Evolutionary conservation across 1,139 yeast genomes (phyloP).

Genomic region (Yamadazyma conglobata): DNA sequence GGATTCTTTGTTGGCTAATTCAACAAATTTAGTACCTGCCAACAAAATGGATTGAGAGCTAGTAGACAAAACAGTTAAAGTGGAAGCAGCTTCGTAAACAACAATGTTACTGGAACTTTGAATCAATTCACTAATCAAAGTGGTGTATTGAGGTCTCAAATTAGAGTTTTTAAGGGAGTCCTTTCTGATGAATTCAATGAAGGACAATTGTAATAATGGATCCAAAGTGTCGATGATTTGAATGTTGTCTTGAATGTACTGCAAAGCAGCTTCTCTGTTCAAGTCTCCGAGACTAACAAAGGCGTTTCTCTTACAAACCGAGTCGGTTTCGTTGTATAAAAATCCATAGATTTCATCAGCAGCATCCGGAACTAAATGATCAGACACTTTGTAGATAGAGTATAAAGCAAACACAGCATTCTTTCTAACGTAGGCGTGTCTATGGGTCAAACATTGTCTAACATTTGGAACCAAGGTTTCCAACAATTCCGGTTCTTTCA

Average conservation of each 20-base stretch:
- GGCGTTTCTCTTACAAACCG: constrained; percentile 94
- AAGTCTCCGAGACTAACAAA: constrained; percentile 82
- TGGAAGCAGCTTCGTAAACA: constrained; percentile 86
- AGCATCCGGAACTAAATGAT: constrained; percentile 91
- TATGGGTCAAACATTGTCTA: constrained; percentile 86
- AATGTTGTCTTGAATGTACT: constrained; percentile 73
- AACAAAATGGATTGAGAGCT: constrained; percentile 64
- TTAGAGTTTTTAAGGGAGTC: constrained; percentile 68
- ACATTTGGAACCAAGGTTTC: constrained; percentile 96
- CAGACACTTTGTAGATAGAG: constrained; percentile 78
- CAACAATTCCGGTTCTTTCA: constrained; percentile 88
- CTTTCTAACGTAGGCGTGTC: constrained; percentile 97
- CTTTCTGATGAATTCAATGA: constrained; percentile 85
- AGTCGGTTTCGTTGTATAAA: constrained; percentile 79
- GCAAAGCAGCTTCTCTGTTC: constrained; percentile 81
- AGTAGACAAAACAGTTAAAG: constrained; percentile 70
- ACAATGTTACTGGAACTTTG: constrained; percentile 75
- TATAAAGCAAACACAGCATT: constrained; percentile 92
- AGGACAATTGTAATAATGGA: constrained; percentile 81
- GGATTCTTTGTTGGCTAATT: constrained; percentile 84
- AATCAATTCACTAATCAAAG: constrained; percentile 68
- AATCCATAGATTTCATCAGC: constrained; percentile 76
- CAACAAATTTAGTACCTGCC: constrained; percentile 84
- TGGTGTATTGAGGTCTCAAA: constrained; percentile 68
- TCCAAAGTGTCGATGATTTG: constrained; percentile 66